These are phyloP conservation scores for Nigrospora sphaerica DNA, from an alignment of 2,329 filamentous ascomycete genomes.

Conservation along the genomic window DNA sequence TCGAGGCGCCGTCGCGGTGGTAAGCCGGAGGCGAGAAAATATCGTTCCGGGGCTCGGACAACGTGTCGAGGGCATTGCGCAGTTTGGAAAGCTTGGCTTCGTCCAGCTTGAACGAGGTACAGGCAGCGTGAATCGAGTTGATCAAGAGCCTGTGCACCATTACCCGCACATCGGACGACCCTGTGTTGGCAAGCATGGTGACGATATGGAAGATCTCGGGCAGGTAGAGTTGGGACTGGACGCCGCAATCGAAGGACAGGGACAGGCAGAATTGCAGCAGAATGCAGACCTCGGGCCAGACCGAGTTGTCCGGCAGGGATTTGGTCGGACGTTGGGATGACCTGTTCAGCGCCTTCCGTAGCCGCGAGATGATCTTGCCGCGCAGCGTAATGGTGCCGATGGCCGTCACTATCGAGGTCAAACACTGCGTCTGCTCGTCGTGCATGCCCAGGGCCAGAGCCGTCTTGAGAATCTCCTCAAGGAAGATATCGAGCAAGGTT, in stretches of 20 bases:
- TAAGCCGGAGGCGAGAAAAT: conserved; percentile 44
- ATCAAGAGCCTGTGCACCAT: conserved; percentile 57
- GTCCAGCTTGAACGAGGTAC: conserved; percentile 57
- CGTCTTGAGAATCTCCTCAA: conserved; percentile 61
- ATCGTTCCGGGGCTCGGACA: conserved; percentile 54
- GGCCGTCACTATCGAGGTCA: conserved; percentile 56
- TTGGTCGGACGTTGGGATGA: conserved; percentile 61
- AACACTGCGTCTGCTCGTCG: conserved; percentile 51
- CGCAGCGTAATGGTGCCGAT: conserved; percentile 60
- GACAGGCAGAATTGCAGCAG: conserved; percentile 59
- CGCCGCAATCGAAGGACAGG: conserved; percentile 60
- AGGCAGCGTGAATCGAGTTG: conserved; percentile 62
- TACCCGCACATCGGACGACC: conserved; percentile 46
- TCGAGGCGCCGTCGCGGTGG: conserved; percentile 44
- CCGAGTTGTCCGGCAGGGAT: conserved; percentile 57
- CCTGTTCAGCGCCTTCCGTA: conserved; percentile 60
- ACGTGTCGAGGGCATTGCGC: conserved; percentile 45
- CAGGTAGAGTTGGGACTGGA: conserved; percentile 60
- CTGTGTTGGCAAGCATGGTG: conserved; percentile 64
- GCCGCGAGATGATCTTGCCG: conserved; percentile 56
- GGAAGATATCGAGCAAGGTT: conserved; percentile 56
- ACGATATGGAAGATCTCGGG: conserved; percentile 65
- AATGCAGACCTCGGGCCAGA: conserved; percentile 64
- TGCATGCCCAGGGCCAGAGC: conserved; percentile 49
- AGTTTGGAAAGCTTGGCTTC: conserved; percentile 51